Base-by-base conservation (phyloP, 73 alveolate genomes). In the Paramecium primaurelia region DNA sequence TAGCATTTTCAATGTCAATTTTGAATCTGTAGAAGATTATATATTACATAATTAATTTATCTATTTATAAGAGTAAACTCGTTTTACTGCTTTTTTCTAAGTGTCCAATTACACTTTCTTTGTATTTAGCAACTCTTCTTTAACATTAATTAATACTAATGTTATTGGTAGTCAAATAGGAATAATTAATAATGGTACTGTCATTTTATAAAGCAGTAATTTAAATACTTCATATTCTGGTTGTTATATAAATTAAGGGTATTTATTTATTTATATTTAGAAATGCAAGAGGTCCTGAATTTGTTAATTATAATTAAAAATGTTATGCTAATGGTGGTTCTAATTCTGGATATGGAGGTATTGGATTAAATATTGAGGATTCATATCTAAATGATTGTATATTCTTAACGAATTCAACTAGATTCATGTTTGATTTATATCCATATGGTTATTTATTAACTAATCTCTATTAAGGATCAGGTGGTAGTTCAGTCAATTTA, bases 271-370 rank as follows among this genome's bases (percentile, higher is more conserved):
- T 32, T 32, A 1, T 64, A 8, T 2, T 6, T 64, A 64, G 91
- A 8, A 47, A 80, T 47, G 91, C 77, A 3, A 80, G 91, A 47
- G 91, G 91, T 42, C 91, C 91, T 0, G 91, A 26, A 9, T 80
- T 80, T 12, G 11, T 80, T 1, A 26, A 34, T 45, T 26, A 34
- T 42, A 32, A 80, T 45, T 26, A 32, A 20, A 49, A 42, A 3
- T 80, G 91, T n/a, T 45, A 10, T 45, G 91, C 42, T 28, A 80
- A 80, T 25, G 91, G 91, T n/a, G 91, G 91, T 38, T 80, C 91
- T 1, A 80, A 80, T 28, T 12, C 64, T 10, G 91, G 91, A 42
- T 80, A 80, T 80, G 91, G 91, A 8, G 91, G 91, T 18, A 44
- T 80, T n/a, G 91, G 91, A n/a, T 45, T 18, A 26, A 80, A 45